These are phyloP conservation scores for Stropharia rugosoannulata DNA, from an alignment of 768 basidiomycete genomes.

Conservation along the genomic window DNA sequence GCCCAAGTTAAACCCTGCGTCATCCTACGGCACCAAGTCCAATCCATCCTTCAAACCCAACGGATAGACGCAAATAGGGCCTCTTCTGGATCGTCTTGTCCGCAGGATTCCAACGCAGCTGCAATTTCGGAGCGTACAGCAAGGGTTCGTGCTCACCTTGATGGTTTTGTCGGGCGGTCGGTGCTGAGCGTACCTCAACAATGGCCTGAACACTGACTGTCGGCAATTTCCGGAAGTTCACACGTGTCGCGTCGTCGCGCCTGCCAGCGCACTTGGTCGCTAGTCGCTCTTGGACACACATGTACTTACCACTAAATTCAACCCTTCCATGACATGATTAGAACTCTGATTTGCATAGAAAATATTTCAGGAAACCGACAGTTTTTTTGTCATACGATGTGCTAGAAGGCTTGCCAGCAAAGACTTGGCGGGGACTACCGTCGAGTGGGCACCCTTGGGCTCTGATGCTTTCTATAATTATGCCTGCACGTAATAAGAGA, in stretches of 20 bases:
- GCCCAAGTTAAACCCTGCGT: constrained; percentile 13
- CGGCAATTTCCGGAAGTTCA: constrained; percentile 18
- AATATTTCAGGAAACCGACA: too few relatives aligned
- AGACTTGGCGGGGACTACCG: too few relatives aligned
- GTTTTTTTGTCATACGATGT: too few relatives aligned
- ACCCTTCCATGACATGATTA: too few relatives aligned
- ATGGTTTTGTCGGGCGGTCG: constrained; percentile 40
- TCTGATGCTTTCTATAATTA: too few relatives aligned
- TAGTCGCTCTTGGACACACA: not conserved
- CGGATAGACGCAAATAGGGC: constrained; percentile 14
- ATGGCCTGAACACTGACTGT: constrained; percentile 2
- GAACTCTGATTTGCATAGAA: too few relatives aligned
- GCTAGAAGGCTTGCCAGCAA: too few relatives aligned
- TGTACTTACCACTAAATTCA: too few relatives aligned
- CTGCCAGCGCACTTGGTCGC: not conserved
- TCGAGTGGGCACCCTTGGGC: too few relatives aligned
- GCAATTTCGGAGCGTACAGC: constrained; percentile 14
- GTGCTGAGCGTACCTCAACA: constrained; percentile 13
- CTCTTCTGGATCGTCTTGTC: constrained; percentile 14
- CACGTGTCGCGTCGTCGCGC: constrained; percentile 6
- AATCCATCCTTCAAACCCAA: constrained; percentile 41
- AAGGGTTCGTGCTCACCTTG: constrained; percentile 57
- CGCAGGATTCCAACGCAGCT: constrained; percentile 10
- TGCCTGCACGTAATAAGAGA: too few relatives aligned
- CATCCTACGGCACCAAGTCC: constrained; percentile 32